Evolutionary conservation across 2,329 filamentous ascomycete species (phyloP).

Genomic region (Cyclaneusma minus): DNA sequence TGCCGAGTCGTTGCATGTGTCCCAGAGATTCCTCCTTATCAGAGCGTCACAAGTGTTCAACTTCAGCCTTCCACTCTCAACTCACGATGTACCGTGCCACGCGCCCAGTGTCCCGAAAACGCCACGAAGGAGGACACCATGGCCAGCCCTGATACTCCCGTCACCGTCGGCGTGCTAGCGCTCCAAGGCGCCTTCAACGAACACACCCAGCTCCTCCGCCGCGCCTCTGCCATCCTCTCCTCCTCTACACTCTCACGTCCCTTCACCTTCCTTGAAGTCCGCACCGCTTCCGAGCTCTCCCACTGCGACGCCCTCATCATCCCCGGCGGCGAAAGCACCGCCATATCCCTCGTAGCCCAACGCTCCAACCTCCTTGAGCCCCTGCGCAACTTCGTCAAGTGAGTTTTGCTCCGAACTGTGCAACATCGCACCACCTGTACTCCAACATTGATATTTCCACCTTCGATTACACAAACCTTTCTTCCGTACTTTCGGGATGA

Average conservation of each 20-base stretch:
- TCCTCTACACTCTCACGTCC: conserved; percentile 6
- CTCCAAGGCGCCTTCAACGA: conserved; percentile 90
- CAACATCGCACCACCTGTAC: conserved; percentile 1
- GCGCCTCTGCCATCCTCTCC: conserved; percentile 40
- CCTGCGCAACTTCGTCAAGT: conserved; percentile 83
- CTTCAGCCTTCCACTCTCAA: no score
- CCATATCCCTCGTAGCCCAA: conserved; percentile 76
- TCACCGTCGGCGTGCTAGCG: conserved; percentile 48
- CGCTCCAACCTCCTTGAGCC: conserved; percentile 72
- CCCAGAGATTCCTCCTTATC: neutral
- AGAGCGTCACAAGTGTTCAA: no score
- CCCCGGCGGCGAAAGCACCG: conserved; percentile 88
- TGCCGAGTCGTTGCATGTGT: neutral
- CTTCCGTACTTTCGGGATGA: neutral
- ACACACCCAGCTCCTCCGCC: conserved; percentile 61
- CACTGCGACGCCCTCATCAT: conserved; percentile 73
- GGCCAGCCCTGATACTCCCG: conserved; percentile 11
- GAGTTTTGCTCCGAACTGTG: conserved; percentile 18
- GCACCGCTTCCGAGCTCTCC: conserved; percentile 55
- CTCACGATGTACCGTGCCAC: no score
- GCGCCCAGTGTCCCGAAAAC: conserved; percentile 4
- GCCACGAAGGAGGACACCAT: neutral
- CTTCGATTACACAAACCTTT: conserved; percentile 2
- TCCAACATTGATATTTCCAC: conserved; percentile 2
- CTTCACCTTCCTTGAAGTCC: conserved; percentile 55